A percentile compares a stretch with the other conserved stretches of the same genome.
phyloP scores from a whole-genome alignment of 2,329 filamentous ascomycete genomes.

The Orbilia ellipsospora region DNA sequence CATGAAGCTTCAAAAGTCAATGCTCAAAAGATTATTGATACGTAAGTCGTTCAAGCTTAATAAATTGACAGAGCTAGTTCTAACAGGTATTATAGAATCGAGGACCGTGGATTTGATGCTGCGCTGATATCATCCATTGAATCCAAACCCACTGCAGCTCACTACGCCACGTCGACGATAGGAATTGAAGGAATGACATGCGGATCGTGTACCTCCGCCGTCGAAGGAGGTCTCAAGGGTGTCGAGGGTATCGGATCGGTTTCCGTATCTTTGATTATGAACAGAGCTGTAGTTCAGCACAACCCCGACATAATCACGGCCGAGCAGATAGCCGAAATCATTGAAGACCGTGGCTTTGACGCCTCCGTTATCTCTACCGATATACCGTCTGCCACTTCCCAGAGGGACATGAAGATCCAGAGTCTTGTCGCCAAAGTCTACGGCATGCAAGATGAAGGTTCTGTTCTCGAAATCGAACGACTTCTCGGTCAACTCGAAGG shows the following conservation, averaged over 20 bases:
- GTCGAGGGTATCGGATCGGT: slow-evolving; percentile 84
- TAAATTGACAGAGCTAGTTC: slow-evolving; percentile 81
- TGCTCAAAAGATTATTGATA: slow-evolving; percentile 72
- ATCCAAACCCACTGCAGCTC: slow-evolving; percentile 63
- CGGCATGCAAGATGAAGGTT: slow-evolving; percentile 75
- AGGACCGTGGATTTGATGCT: slow-evolving; percentile 82
- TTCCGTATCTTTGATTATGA: slow-evolving; percentile 93
- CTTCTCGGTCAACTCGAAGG: slow-evolving; percentile 74
- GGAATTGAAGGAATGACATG: slow-evolving; percentile 98
- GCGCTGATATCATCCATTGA: slow-evolving; percentile 68
- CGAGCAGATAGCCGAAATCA: slow-evolving; percentile 80
- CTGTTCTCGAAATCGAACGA: slow-evolving; percentile 78
- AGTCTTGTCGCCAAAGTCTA: slow-evolving; percentile 85
- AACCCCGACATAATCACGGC: slow-evolving; percentile 76
- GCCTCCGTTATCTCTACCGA: slow-evolving; percentile 83
- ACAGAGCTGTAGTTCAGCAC: slow-evolving; percentile 88
- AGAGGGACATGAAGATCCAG: slow-evolving; percentile 63
- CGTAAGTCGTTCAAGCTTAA: slow-evolving; percentile 45
- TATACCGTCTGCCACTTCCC: slow-evolving; percentile 65
- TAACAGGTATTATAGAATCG: slow-evolving; percentile 72
- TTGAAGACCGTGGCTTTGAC: slow-evolving; percentile 91
- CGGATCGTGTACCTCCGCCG: slow-evolving; percentile 91
- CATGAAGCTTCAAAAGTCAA: slow-evolving; percentile 82
- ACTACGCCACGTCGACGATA: slow-evolving; percentile 78
- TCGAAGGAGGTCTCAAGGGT: slow-evolving; percentile 82